phyloP scores from a whole-genome alignment of 208 protist species.

The Blechomonas ayalai region DNA sequence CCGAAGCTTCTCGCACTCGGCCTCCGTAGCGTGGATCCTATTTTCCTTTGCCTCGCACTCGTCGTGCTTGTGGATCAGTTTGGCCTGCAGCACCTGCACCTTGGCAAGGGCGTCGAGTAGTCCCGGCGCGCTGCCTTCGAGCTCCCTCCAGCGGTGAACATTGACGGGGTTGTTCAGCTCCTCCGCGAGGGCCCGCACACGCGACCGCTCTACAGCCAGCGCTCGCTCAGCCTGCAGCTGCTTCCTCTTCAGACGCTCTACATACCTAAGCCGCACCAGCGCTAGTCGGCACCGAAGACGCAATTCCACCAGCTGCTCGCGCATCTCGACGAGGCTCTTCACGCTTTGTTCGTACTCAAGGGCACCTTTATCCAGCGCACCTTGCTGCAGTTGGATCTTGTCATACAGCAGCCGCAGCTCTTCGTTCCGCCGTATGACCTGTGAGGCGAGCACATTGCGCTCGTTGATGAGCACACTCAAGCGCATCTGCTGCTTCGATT shows the following conservation, averaged over 20 bases:
- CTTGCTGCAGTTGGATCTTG: constrained; percentile 96
- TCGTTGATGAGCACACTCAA: constrained; percentile 92
- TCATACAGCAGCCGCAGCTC: constrained; percentile 96
- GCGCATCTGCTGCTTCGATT: constrained; percentile 86
- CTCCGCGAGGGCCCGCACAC: constrained; percentile 92
- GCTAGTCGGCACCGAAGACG: constrained; percentile 87
- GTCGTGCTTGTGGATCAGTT: constrained; percentile 94
- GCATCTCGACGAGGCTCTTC: constrained; percentile 82
- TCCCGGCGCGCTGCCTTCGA: constrained; percentile 94
- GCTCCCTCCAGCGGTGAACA: constrained; percentile 96
- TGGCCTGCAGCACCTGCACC: constrained; percentile 95
- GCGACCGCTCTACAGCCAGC: constrained; percentile 87
- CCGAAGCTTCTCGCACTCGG: constrained; percentile 89
- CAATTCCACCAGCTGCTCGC: constrained; percentile 88
- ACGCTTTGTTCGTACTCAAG: constrained; percentile 89
- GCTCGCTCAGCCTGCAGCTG: constrained; percentile 84
- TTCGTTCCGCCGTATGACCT: constrained; percentile 97
- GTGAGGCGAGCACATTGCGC: constrained; percentile 93
- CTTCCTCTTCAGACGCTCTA: constrained; percentile 86
- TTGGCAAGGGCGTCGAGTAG: constrained; percentile 95
- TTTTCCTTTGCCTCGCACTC: constrained; percentile 88
- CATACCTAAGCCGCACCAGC: constrained; percentile 62
- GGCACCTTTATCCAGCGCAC: constrained; percentile 91
- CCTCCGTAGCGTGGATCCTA: constrained; percentile 85
- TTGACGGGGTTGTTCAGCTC: constrained; percentile 97